Conservation (phyloP, 2,329 filamentous ascomycete genomes). For the Pseudopithomyces maydicus region DNA sequence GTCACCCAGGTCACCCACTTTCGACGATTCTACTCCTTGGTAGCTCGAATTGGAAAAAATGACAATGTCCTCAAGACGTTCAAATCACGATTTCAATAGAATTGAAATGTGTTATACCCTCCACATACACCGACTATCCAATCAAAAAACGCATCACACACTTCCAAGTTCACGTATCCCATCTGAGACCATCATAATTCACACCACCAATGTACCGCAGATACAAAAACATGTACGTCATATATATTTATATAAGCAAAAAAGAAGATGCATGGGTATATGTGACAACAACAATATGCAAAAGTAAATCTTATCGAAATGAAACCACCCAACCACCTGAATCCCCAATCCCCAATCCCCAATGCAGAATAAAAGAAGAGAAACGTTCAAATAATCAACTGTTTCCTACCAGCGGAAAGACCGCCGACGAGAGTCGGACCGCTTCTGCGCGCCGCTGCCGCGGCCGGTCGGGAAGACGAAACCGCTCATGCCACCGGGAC, state of each 20-base stretch:
- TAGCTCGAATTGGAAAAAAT: too few relatives aligned
- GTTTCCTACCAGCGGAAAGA: constrained; percentile 5
- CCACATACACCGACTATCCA: too few relatives aligned
- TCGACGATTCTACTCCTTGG: too few relatives aligned
- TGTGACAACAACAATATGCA: background rate
- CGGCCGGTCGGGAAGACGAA: background rate
- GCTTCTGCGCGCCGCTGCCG: background rate
- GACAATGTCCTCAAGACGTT: too few relatives aligned
- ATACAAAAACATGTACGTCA: background rate
- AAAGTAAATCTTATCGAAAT: too few relatives aligned
- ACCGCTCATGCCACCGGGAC: background rate
- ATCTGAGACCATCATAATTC: background rate
- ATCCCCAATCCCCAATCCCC: too few relatives aligned
- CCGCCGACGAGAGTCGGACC: background rate
- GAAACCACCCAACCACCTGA: too few relatives aligned
- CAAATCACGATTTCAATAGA: too few relatives aligned
- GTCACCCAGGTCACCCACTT: too few relatives aligned
- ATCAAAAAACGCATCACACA: background rate
- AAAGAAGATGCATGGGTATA: constrained; percentile 4
- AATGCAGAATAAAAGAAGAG: background rate
- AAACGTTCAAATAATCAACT: background rate
- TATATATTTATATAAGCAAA: too few relatives aligned
- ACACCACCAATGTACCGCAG: background rate
- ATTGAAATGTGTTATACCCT: too few relatives aligned
- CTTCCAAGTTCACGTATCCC: background rate